Base-by-base conservation (phyloP, 768 basidiomycete genomes). In the Rubroboletus pulcherrimus region DNA sequence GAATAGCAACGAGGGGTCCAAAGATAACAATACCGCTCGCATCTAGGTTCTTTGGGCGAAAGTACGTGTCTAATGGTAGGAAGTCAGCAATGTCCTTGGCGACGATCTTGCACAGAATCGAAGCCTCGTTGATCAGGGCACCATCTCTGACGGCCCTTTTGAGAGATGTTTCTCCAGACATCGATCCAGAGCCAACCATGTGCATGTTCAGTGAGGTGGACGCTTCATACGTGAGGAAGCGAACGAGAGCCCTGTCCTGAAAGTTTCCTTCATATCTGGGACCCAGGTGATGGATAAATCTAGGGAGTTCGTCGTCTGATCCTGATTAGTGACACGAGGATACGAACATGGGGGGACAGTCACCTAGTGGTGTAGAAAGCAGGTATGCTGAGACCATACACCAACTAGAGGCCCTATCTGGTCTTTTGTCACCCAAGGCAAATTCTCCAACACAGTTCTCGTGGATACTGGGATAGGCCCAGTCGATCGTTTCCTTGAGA, bases 191-290 rank as follows among this genome's bases (percentile, higher is more conserved):
- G 64, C 5, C 81, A 79, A 78, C 75, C 17, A 94, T 73, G 60
- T 84, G 84, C 77, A 93, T 89, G 65, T 89, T 92, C 51, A 93
- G 76, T 0, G 90, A 90, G 0, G 91, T 91, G 5, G 87, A 83
- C 0, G 89, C 88, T 60, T 91, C 88, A 67, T 93, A 94, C 0
- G 91, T 94, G 46, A 93, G 73, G 67, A 92, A 92, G 43, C 81
- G 85, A 59, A 84, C 75, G 35, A 93, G 77, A 3, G 79, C 67
- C 9, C 77, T 78, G 46, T 91, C 87, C 66, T 91, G 91, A 68
- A 92, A 91, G 42, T 83, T 84, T 21, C 83, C 85, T 1, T 77
- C 75, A 56, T 93, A 93, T 42, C 86, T 81, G 9, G 91, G 91
- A 5, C 91, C 88, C 11, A 94, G 81, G 62, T 91, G 88, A 63